Base-by-base conservation (phyloP, 1,139 yeast species). In the Arxiozyma bovina region DNA sequence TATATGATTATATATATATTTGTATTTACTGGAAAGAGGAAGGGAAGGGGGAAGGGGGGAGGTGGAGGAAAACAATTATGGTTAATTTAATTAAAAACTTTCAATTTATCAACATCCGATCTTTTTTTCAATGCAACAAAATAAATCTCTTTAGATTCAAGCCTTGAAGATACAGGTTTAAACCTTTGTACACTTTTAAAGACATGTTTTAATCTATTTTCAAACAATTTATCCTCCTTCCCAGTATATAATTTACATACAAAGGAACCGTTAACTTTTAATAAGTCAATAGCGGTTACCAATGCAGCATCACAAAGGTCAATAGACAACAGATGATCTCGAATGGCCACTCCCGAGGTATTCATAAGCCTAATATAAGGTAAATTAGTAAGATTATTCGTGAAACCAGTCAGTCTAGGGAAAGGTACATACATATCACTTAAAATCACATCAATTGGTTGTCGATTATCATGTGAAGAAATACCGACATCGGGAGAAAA, bases 241-340 rank as follows among this genome's bases (percentile, higher is more conserved):
- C 96, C 94, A 0, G 82, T 74, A 60, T 79, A 81, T 57, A 87
- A 77, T 66, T 94, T 83, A 61, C 95, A 79, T 6, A 90, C 83
- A 62, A 89, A 80, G 8, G 77, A 70, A 1, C 99, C 99, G 11
- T 79, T 79, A 15, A 84, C 81, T 58, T 77, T 81, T 54, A 93
- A 71, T 3, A 85, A 68, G 57, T 83, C 88, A 52, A 87, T 78
- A 2, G 90, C 83, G 54, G 91, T 77, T 17, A 88, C 75, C 56
- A 93, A 72, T 0, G 96, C 91, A 0, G 98, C 96, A 66, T 93
- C 97, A 59, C 97, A 93, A 54, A 93, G 73, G 68, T 91, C 96
- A 79, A 81, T 58, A 1, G 67, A 67, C 53, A 76, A 74, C 1
- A 76, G 69, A 65, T 85, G 91, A 63, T 85, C 91, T 60, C 79